These are phyloP conservation scores for Eucalyptus grandis DNA, from an alignment of 345 rosid genomes.

Conservation along the genomic window DNA sequence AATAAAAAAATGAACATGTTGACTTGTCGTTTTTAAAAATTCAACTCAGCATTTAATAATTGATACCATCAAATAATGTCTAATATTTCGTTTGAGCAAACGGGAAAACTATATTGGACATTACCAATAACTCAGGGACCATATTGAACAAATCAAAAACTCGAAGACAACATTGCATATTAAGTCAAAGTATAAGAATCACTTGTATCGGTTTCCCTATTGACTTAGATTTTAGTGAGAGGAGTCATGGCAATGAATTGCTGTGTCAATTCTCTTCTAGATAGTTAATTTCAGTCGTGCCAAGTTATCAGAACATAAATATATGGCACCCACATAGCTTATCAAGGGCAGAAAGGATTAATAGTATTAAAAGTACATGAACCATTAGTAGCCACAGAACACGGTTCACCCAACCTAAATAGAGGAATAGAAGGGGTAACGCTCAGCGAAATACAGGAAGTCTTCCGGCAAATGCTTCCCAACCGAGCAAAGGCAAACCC, in stretches of 20 bases:
- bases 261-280: no score
- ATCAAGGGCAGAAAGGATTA: neutral
- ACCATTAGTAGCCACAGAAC: neutral
- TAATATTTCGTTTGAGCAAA: neutral
- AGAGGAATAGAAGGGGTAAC: neutral
- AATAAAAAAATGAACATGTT: neutral
- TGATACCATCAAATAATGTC: fast-evolving
- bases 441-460: neutral
- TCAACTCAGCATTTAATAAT: neutral
- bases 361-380: neutral
- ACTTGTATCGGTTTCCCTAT: no score
- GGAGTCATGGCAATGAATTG: neutral
- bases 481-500: neutral
- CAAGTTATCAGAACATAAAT: neutral
- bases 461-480: neutral
- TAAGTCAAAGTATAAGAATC: no score
- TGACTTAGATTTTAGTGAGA: neutral
- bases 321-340: neutral
- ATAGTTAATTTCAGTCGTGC: neutral
- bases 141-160: neutral
- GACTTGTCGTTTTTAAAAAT: neutral
- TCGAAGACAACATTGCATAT: neutral
- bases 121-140: neutral
- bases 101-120: neutral
- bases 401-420: neutral